Percentiles rank a stretch among this genome's conserved stretches.
phyloP scores from a whole-genome alignment of 768 basidiomycete species.

The Erythrobasidium yunnanense region DNA sequence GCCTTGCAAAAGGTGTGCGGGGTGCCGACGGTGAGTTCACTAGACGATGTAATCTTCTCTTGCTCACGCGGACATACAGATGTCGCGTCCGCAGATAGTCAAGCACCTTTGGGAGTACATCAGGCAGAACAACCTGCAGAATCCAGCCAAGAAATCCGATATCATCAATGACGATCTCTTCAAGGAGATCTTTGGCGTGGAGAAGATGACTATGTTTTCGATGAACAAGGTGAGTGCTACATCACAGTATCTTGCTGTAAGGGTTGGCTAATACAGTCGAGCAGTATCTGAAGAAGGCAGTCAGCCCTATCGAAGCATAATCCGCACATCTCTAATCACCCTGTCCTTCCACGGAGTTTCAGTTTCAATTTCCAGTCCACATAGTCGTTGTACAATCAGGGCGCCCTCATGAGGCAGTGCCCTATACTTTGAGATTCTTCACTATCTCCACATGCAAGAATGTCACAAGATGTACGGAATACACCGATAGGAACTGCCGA shows the following conservation, averaged over 20 bases:
- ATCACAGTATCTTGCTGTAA: neutral
- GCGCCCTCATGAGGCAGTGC: too few species aligned
- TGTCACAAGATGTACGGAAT: too few species aligned
- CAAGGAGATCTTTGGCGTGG: constrained; percentile 16
- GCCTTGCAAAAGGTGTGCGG: constrained; percentile 9
- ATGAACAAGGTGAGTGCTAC: constrained; percentile 16
- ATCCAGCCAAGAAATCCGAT: constrained; percentile 17
- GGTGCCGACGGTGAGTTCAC: constrained; percentile 12
- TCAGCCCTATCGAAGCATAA: constrained; percentile 12
- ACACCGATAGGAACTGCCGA: too few species aligned
- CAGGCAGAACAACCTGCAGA: constrained; percentile 7
- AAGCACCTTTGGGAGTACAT: constrained; percentile 17
- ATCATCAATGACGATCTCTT: constrained; percentile 11
- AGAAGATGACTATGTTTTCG: constrained; percentile 13
- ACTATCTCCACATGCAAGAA: too few species aligned
- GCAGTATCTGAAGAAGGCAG: constrained; percentile 14
- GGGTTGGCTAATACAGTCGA: neutral
- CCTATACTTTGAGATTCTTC: too few species aligned
- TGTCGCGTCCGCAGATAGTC: constrained; percentile 22
- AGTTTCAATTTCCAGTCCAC: too few species aligned
- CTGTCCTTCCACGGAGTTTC: too few species aligned
- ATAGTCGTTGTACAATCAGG: too few species aligned
- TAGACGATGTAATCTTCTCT: too few species aligned
- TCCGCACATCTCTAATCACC: too few species aligned
- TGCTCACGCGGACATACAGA: too few species aligned